Percentiles rank a stretch among this genome's conserved stretches.
phyloP scores from a whole-genome alignment of 306 rosid genomes.

The Boehmeria nivea region DNA sequence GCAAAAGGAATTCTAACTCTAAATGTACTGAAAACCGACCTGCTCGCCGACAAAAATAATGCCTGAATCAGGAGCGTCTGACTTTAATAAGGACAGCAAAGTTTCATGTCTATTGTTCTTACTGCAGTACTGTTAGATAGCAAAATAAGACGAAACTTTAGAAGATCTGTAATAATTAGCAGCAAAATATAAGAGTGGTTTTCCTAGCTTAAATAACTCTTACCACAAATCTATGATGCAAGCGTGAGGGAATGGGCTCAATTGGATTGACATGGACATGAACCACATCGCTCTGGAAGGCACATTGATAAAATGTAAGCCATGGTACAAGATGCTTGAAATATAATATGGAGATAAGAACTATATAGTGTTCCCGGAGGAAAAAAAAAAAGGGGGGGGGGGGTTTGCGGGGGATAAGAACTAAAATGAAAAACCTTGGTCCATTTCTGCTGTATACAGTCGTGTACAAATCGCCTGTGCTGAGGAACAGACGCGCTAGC shows the following conservation, averaged over 20 bases:
- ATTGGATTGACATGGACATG: conserved; percentile 78
- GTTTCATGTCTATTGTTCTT: conserved; percentile 49
- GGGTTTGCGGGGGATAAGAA: no score
- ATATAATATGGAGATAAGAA: no score
- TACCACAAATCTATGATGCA: conserved; percentile 74
- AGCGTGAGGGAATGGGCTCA: conserved; percentile 80
- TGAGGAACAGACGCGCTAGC: conserved; percentile 97
- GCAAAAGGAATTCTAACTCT: background rate
- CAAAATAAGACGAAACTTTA: conserved; percentile 8
- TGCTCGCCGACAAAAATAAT: conserved; percentile 77
- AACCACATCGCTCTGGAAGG: conserved; percentile 61
- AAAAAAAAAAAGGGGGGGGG: no score
- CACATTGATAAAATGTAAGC: background rate
- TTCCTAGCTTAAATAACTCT: conserved; percentile 19
- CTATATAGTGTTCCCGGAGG: no score
- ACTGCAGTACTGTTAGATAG: conserved; percentile 47
- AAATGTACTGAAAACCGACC: conserved; percentile 34
- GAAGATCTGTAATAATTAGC: background rate
- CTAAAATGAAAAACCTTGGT: conserved; percentile 52
- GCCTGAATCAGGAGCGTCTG: conserved; percentile 69
- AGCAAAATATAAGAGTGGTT: background rate
- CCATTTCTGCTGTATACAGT: conserved; percentile 94
- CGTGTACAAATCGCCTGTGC: conserved; percentile 73
- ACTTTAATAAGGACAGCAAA: conserved; percentile 55
- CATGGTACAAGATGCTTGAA: no score